Conservation (phyloP, 768 basidiomycete genomes). For the Lentinula sp. region DNA sequence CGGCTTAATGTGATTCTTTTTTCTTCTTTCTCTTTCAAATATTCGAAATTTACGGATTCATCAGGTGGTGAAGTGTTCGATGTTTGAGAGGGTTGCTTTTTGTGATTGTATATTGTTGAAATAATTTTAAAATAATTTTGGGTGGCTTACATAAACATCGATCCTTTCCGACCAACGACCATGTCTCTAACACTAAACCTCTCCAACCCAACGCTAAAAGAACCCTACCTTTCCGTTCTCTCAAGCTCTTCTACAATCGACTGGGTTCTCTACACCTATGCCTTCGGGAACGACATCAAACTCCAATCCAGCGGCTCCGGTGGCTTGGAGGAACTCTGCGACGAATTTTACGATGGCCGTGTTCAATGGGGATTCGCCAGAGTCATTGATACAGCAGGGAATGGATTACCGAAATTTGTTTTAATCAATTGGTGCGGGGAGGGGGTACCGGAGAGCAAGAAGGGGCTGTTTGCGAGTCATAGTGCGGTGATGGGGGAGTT, state of each 20-base stretch:
- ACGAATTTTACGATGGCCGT: slow-evolving; percentile 87
- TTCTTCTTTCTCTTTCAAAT: too few relatives aligned
- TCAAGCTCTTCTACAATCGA: not conserved
- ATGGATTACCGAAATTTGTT: slow-evolving; percentile 82
- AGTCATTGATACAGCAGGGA: slow-evolving; percentile 16
- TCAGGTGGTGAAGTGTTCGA: too few relatives aligned
- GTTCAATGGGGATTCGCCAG: too few relatives aligned
- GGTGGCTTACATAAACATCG: too few relatives aligned
- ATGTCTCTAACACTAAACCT: too few relatives aligned
- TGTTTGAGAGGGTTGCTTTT: too few relatives aligned
- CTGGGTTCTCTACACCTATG: slow-evolving; percentile 75
- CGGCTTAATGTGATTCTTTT: too few relatives aligned
- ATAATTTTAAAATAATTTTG: too few relatives aligned
- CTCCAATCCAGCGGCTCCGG: slow-evolving; percentile 81
- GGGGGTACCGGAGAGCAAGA: slow-evolving; percentile 88
- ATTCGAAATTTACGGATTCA: too few relatives aligned
- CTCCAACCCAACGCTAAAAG: too few relatives aligned
- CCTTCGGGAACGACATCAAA: slow-evolving; percentile 60
- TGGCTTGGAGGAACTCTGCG: slow-evolving; percentile 86
- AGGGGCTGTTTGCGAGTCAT: slow-evolving; percentile 90
- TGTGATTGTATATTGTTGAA: too few relatives aligned
- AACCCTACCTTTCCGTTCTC: not conserved
- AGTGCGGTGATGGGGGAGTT: slow-evolving; percentile 74
- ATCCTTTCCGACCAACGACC: too few relatives aligned
- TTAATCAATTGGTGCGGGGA: slow-evolving; percentile 98